Evolutionary conservation across 2,329 filamentous ascomycete species (phyloP).

Genomic region (Neodidymelliopsis sp.): DNA sequence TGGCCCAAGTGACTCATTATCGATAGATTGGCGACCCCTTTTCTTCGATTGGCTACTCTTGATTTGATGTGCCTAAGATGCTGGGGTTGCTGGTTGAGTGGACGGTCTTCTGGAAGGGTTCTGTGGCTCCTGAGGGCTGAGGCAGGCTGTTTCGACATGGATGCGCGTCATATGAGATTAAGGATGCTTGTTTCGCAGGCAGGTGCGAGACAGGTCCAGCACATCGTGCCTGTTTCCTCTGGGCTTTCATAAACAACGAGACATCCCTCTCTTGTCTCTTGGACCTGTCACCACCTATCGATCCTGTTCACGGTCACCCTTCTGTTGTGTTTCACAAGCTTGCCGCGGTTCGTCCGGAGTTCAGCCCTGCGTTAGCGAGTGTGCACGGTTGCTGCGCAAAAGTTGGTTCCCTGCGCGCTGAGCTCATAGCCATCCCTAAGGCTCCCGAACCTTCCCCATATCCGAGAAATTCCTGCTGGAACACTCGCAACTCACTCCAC

Average conservation of each 20-base stretch:
- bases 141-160: conserved; percentile 19
- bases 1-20: conserved; percentile 25
- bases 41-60: conserved; percentile 28
- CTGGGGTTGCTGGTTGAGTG: conserved; percentile 17
- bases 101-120: conserved; percentile 16
- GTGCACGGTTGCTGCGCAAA: conserved; percentile 27
- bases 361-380: conserved; percentile 18
- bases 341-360: conserved; percentile 15
- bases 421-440: conserved; percentile 24
- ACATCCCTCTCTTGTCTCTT: neutral
- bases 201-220: conserved; percentile 15
- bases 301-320: conserved; percentile 14
- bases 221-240: conserved; percentile 7
- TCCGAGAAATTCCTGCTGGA: conserved; percentile 38
- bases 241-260: conserved; percentile 6
- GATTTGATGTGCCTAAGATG: conserved; percentile 11
- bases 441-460: conserved; percentile 21
- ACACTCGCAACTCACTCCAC: conserved; percentile 30
- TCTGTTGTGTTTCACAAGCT: conserved; percentile 12
- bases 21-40: conserved; percentile 24
- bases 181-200: conserved; percentile 19
- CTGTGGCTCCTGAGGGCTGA: conserved; percentile 11
- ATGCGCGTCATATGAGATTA: conserved; percentile 36
- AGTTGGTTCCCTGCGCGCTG: conserved; percentile 26
- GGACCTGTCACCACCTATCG: conserved; percentile 7